Evolutionary conservation across 345 rosid species (phyloP).

Genomic region (Euphorbia lathyris): DNA sequence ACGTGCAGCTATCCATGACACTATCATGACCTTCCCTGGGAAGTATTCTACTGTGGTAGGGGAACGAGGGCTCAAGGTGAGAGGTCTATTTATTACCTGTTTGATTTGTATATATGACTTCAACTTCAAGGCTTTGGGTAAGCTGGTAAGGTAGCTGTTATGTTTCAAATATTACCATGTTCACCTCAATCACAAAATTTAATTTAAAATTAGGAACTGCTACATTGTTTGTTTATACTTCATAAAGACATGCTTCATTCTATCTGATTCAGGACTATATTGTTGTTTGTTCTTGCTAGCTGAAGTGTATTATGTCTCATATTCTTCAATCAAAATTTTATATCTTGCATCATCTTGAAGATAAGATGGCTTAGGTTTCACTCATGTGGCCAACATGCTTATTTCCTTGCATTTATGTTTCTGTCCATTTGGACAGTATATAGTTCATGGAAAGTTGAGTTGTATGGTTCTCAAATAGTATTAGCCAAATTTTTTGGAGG

Average conservation of each 20-base stretch:
- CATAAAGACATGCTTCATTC: background rate
- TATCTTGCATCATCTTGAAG: background rate
- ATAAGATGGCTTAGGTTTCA: background rate
- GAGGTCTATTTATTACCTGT: slow-evolving; percentile 20
- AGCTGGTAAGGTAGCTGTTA: too few species aligned
- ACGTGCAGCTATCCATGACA: slow-evolving; percentile 91
- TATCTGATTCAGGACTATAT: background rate
- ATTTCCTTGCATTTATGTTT: too few species aligned
- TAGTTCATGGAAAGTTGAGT: too few species aligned
- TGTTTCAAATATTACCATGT: too few species aligned
- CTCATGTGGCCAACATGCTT: background rate
- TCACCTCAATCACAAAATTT: too few species aligned
- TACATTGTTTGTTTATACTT: too few species aligned
- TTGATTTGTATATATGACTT: background rate
- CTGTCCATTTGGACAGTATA: too few species aligned
- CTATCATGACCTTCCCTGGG: slow-evolving; percentile 83
- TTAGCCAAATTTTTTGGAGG: background rate
- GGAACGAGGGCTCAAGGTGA: slow-evolving; percentile 98
- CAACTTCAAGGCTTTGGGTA: too few species aligned
- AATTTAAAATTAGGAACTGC: too few species aligned
- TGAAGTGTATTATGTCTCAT: background rate
- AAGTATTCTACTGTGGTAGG: slow-evolving; percentile 92
- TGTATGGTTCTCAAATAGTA: too few species aligned
- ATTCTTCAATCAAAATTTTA: background rate
- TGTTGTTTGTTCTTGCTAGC: background rate